Evolutionary conservation across 306 rosid species (phyloP), one percentile per base, ranked within the genome.

Genomic region (Albizia julibrissin): DNA sequence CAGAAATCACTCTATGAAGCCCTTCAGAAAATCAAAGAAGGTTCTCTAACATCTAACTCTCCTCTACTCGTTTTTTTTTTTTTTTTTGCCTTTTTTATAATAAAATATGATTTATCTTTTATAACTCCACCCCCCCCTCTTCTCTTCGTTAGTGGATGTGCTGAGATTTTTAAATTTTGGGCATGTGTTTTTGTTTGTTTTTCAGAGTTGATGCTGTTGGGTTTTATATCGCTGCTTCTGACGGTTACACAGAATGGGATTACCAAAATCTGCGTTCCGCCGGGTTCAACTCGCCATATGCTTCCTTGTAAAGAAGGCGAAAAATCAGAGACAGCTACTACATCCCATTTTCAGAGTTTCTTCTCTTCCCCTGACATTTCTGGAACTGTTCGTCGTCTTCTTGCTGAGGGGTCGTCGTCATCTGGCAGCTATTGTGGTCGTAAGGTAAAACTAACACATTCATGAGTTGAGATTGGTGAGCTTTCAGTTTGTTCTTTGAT

Each of bases 1-100:
- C 99, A 95, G 79, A 95, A 93, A 72, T 86, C 97, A 4, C 98
- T 95, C 27, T 88, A 77, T 62, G 98, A 95, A 84, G 99, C 98
- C 24, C 86, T 95, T 7, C 95, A 88, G 80, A 95, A 95, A 65
- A 87, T 95, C 70, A 95, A 95, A 88, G 99, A 95, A 86, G 95
- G 94, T 90, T 26, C 14, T 16, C 2, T 21, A 6, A 0, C 42
- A 37, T 37, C 40, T 37, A 5, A 37, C 19, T 9, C 16, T 12
- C 15, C 13, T 14, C 50, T 65, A n/a, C 3, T 15, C 4, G 1
- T 39, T 0, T n/a, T 37, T 0, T 43, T 21, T 69, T 19, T 66
- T 15, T 15, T 7, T 1, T 0, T 6, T 21, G 4, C 1, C 11
- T 21, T 3, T 56, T 54, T 22, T n/a, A 58, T 58, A n/a, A 8